phyloP scores from a whole-genome alignment of 257 asterid species.

The Ophiorrhiza pumila region DNA sequence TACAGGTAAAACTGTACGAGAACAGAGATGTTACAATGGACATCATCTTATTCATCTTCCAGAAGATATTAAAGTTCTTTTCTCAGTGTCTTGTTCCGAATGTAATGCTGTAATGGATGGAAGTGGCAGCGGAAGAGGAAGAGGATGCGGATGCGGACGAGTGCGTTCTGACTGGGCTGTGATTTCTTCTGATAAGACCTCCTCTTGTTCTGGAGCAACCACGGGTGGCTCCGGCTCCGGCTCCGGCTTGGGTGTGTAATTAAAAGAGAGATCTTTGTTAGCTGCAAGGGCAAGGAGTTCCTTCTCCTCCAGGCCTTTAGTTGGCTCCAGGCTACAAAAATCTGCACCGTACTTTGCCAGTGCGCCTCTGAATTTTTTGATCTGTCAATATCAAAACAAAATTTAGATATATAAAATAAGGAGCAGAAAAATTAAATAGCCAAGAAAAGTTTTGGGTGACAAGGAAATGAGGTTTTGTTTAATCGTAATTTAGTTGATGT shows the following conservation, averaged over 20 bases:
- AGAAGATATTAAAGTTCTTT: neutral
- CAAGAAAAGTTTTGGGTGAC: neutral
- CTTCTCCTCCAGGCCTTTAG: constrained; percentile 44
- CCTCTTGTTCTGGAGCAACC: constrained; percentile 13
- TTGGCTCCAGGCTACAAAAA: constrained; percentile 28
- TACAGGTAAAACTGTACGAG: neutral
- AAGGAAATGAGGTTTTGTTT: neutral
- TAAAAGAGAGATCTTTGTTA: constrained; percentile 33
- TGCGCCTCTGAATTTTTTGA: constrained; percentile 42
- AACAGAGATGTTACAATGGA: neutral
- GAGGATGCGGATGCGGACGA: constrained; percentile 17
- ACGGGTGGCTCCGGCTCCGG: constrained; percentile 19
- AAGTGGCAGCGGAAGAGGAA: constrained; percentile 1
- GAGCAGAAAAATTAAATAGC: neutral
- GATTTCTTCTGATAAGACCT: constrained; percentile 3
- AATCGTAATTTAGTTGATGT: neutral
- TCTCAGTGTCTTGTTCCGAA: neutral
- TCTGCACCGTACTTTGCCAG: constrained; percentile 35
- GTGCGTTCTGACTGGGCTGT: constrained; percentile 4
- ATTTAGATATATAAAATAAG: neutral
- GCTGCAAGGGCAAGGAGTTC: constrained; percentile 38
- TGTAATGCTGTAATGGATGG: neutral
- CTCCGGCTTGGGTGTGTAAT: constrained; percentile 24
- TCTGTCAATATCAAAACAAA: constrained; percentile 20
- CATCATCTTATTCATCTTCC: constrained; percentile 9